These are phyloP conservation scores for Chionographis japonica DNA, from an alignment of 106 monocot genomes.

Conservation along the genomic window DNA sequence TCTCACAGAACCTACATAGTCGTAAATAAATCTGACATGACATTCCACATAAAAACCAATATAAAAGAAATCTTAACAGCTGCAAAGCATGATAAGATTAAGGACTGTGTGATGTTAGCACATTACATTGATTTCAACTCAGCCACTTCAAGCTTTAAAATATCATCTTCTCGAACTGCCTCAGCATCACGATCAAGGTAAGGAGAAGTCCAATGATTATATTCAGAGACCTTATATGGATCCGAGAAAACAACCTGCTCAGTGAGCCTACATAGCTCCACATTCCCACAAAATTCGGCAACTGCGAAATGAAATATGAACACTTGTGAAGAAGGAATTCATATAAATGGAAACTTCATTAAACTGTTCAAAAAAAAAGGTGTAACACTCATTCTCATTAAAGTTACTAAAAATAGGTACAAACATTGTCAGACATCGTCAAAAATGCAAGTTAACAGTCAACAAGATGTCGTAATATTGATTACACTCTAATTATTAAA, in stretches of 20 bases:
- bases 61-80: background rate
- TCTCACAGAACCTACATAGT: slow-evolving; percentile 88
- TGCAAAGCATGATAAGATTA: background rate
- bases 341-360: background rate
- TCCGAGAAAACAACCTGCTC: slow-evolving; percentile 97
- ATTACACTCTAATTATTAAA: too few species aligned
- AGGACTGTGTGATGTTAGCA: background rate
- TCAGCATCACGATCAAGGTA: slow-evolving; percentile 83
- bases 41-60: background rate
- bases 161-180: slow-evolving; percentile 59
- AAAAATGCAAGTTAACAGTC: too few species aligned
- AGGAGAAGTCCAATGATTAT: slow-evolving; percentile 86
- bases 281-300: slow-evolving; percentile 92
- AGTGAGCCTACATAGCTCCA: slow-evolving; percentile 88
- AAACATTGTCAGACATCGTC: too few species aligned
- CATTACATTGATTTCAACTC: slow-evolving; percentile 85
- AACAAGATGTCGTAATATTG: too few species aligned
- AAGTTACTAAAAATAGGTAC: too few species aligned
- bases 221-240: slow-evolving; percentile 55
- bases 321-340: background rate
- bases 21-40: background rate
- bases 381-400: too few species aligned
- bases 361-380: too few species aligned
- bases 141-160: slow-evolving; percentile 78
- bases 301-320: slow-evolving; percentile 37